Percentiles rank a stretch among this genome's conserved stretches.
Evolutionary conservation across 179 eudicot genomes (phyloP).

Genomic region (Carnegiea gigantea): DNA sequence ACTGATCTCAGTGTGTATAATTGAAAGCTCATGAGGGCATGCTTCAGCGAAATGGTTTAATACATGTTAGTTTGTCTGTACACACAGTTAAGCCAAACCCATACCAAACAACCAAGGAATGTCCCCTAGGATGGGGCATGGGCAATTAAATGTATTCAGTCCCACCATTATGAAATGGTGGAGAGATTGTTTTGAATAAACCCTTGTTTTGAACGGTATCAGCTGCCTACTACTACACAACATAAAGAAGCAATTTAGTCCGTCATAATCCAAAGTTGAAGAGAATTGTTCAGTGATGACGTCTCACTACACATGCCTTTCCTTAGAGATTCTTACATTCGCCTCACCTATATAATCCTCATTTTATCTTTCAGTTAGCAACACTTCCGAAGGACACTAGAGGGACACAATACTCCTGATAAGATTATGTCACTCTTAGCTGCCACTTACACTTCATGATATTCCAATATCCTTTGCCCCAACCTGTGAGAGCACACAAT

Average conservation of each 20-base stretch:
- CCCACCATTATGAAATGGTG: neutral
- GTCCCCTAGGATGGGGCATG: neutral
- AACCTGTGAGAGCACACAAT: neutral
- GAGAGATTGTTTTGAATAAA: too few species aligned
- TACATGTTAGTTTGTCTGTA: neutral
- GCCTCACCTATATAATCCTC: neutral
- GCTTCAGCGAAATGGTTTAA: neutral
- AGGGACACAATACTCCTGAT: neutral
- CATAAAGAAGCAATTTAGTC: neutral
- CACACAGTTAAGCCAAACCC: neutral
- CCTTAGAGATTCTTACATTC: neutral
- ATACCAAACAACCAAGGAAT: neutral
- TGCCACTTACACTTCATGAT: neutral
- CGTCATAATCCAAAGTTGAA: neutral
- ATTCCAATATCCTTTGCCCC: neutral
- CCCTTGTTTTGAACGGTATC: neutral
- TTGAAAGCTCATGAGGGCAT: neutral
- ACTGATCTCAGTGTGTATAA: neutral
- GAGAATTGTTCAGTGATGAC: neutral
- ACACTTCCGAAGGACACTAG: neutral
- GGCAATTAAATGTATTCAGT: neutral
- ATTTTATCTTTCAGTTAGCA: neutral
- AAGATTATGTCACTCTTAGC: neutral
- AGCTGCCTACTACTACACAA: neutral
- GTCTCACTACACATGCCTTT: neutral